phyloP scores from a whole-genome alignment of 306 rosid species.

The Cucurbita maxima region DNA sequence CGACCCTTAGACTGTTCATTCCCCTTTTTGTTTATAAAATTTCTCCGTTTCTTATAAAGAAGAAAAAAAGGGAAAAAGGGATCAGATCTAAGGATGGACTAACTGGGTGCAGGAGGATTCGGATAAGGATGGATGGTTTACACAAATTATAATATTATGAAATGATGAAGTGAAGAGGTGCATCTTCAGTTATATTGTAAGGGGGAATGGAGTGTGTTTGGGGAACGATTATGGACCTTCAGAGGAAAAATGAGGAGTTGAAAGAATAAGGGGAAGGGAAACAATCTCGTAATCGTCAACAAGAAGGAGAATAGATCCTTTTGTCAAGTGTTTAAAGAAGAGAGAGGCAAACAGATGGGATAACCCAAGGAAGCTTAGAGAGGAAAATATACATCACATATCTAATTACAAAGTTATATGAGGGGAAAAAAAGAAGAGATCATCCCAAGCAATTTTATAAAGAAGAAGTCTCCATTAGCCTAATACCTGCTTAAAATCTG shows the following conservation, averaged over 20 bases:
- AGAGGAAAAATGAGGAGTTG: background rate
- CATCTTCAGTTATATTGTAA: background rate
- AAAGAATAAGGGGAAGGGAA: background rate
- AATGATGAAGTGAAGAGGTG: background rate
- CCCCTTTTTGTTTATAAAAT: too few species aligned
- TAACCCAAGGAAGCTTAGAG: background rate
- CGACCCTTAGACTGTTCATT: too few species aligned
- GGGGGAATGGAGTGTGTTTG: background rate
- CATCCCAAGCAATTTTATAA: background rate
- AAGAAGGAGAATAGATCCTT: background rate
- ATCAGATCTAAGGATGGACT: background rate
- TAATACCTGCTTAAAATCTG: slow-evolving; percentile 83
- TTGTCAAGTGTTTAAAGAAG: background rate
- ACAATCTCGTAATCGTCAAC: background rate
- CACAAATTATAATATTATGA: background rate
- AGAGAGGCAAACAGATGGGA: background rate
- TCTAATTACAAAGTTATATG: background rate
- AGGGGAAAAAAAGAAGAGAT: background rate
- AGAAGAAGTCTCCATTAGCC: background rate
- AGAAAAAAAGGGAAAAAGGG: background rate
- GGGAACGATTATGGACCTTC: background rate
- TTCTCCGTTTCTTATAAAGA: too few species aligned
- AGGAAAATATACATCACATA: background rate
- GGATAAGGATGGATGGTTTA: background rate
- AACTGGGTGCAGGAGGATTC: background rate